Conservation (phyloP, 1,284 basidiomycete genomes). For the Heterobasidion annosum region DNA sequence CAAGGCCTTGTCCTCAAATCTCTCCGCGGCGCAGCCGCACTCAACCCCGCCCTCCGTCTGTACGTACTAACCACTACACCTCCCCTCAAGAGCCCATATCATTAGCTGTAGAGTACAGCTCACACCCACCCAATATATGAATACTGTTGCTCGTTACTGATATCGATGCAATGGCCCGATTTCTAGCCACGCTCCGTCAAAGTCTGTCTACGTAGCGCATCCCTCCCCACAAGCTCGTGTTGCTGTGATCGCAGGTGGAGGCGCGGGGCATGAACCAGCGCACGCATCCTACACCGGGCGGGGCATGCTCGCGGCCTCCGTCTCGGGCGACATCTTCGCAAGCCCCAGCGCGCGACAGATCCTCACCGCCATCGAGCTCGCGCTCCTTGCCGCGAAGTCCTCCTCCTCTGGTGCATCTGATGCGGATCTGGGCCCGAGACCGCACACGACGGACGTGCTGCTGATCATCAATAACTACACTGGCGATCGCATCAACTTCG, state of each 20-base stretch:
- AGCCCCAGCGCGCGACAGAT: conserved; percentile 5
- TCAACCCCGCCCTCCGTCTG: conserved; percentile 43
- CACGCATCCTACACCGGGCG: conserved; percentile 48
- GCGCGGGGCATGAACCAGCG: conserved; percentile 66
- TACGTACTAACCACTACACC: conserved; percentile 21
- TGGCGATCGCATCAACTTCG: conserved; percentile 64
- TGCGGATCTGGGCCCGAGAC: not conserved
- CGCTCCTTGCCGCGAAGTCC: conserved; percentile 14
- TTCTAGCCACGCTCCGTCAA: conserved; percentile 26
- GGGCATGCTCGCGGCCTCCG: conserved; percentile 51
- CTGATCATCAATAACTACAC: conserved; percentile 40
- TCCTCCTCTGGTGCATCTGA: conserved; percentile 3
- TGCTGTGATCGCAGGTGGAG: conserved; percentile 55
- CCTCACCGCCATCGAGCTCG: conserved; percentile 22
- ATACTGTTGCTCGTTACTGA: not conserved
- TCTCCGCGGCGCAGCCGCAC: conserved; percentile 37
- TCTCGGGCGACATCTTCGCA: conserved; percentile 31
- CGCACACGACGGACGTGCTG: conserved; percentile 21
- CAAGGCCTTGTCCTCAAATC: conserved; percentile 46
- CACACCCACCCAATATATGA: too few species aligned
- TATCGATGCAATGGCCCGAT: too few species aligned
- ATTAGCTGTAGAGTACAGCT: too few species aligned
- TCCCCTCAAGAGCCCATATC: not conserved
- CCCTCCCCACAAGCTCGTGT: conserved; percentile 27
- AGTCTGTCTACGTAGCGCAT: conserved; percentile 28